These are phyloP conservation scores for Pythium biforme DNA, from an alignment of 352 stramenopile genomes.

Conservation along the genomic window DNA sequence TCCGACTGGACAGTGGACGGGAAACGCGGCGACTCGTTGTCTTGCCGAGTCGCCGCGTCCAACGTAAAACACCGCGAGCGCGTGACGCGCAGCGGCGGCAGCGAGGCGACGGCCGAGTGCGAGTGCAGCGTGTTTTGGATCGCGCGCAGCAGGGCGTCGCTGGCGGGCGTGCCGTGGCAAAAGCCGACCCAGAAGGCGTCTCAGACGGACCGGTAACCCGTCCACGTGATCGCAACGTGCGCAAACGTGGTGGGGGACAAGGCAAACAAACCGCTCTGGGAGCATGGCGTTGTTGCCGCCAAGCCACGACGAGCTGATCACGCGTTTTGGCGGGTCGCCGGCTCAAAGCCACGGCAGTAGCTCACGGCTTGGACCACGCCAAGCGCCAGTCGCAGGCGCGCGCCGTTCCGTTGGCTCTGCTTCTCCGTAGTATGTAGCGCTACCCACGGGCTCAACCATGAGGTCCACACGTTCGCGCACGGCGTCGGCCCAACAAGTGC, in stretches of 20 bases:
- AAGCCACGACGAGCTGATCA: no score
- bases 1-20: no score
- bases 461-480: no score
- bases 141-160: background rate
- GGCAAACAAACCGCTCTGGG: no score
- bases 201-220: background rate
- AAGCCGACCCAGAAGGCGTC: background rate
- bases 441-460: no score
- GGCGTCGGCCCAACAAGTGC: no score
- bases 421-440: no score
- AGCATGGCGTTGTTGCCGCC: no score
- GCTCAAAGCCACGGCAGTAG: constrained; percentile 5
- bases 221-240: background rate
- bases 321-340: background rate
- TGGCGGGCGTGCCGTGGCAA: background rate
- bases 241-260: background rate
- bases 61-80: background rate
- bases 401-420: background rate
- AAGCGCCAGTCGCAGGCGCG: background rate
- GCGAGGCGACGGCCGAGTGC: background rate
- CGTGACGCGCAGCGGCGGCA: background rate
- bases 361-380: background rate
- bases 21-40: no score
- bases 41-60: no score
- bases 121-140: background rate